Percentiles rank a stretch among this genome's conserved stretches.
phyloP scores from a whole-genome alignment of 768 basidiomycete species.

The Boletus fagicola region DNA sequence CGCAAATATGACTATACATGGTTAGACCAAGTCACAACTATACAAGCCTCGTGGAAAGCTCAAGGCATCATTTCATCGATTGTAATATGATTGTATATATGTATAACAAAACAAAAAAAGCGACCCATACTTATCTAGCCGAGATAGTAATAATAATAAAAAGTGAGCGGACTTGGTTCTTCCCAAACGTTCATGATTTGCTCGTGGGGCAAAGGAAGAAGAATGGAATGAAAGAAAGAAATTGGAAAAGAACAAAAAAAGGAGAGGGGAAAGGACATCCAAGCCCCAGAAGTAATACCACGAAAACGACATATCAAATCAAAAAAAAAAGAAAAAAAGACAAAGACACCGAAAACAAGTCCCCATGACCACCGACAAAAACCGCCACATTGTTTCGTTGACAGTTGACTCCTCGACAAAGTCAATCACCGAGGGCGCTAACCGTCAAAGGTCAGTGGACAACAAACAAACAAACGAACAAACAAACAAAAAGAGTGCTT shows the following conservation, averaged over 20 bases:
- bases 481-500: not conserved
- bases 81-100: not conserved
- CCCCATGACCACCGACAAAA: not conserved
- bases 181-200: not conserved
- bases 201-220: not conserved
- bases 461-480: too few relatives aligned
- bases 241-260: not conserved
- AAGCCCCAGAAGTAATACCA: not conserved
- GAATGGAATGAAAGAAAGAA: not conserved
- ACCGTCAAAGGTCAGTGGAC: too few relatives aligned
- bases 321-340: not conserved
- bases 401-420: not conserved
- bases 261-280: not conserved
- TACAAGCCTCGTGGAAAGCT: slow-evolving; percentile 28
- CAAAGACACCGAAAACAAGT: not conserved
- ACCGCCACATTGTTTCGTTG: not conserved
- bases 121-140: slow-evolving; percentile 21
- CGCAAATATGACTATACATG: slow-evolving; percentile 26
- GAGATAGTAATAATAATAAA: slow-evolving; percentile 18
- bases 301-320: not conserved
- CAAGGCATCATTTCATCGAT: slow-evolving; percentile 15
- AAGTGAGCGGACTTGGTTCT: not conserved
- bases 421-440: not conserved
- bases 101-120: not conserved
- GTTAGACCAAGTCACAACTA: not conserved